Base-by-base conservation (phyloP, 2,329 filamentous ascomycete genomes). In the Alternaria hordeiaustralica region DNA sequence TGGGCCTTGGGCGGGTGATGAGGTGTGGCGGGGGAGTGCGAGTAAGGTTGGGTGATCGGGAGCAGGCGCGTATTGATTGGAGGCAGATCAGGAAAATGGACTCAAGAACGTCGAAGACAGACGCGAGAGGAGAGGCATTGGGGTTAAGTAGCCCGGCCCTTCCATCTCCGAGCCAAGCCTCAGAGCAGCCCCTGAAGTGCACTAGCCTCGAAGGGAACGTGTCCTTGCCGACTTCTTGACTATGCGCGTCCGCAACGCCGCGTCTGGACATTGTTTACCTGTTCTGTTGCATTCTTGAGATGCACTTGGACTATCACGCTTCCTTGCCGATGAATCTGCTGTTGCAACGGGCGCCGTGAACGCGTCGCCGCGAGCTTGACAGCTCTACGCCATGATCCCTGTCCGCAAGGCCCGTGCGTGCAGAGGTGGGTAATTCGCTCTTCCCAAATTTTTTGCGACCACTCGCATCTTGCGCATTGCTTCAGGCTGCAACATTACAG, bases 11-110 rank as follows among this genome's bases (percentile, higher is more conserved):
- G 18, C 50, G 21, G 53, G 63, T 57, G 64, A 63, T 57, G 36
- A 62, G 56, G 71, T 53, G 63, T 57, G 58, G 61, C 47, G 62
- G 68, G 68, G 62, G 68, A 67, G 68, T 61, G 71, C 67, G 72
- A 71, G 69, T 70, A 71, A 68, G 58, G 53, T 43, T 47, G 66
- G 55, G 41, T 58, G 46, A 68, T 75, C 63, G 70, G 73, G 75
- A 73, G 74, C 66, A 71, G 71, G 68, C 68, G 69, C 67, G 69
- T 71, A 69, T 67, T 74, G 74, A 76, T 77, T 75, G 75, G 75
- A 73, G 70, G 72, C 72, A 71, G 73, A 70, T 72, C 71, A 71
- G 67, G 71, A 72, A 70, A 70, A 71, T 67, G 65, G 61, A 64
- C 56, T 64, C 46, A 62, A 60, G 63, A 65, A 63, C 60, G 63